A percentile compares a stretch with the other conserved stretches of the same genome.
These are phyloP conservation scores for Beauveria caledonica DNA, from an alignment of 2,329 filamentous ascomycete genomes.

Conservation along the genomic window DNA sequence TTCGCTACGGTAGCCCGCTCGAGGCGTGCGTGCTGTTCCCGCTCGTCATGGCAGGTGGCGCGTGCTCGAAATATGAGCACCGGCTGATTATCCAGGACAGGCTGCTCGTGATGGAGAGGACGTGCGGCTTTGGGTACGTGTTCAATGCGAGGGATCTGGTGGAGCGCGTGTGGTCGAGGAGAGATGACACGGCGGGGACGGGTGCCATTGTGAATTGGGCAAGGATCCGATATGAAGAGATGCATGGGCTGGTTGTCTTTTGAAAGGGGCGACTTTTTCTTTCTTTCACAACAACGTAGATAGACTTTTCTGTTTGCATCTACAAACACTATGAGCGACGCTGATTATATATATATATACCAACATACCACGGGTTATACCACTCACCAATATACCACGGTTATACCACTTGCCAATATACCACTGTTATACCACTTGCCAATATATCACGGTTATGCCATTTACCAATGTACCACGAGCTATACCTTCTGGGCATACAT, in stretches of 20 bases:
- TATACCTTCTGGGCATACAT: too few relatives aligned
- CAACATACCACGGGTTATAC: too few relatives aligned
- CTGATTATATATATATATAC: too few relatives aligned
- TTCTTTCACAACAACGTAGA: neutral
- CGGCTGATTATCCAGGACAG: slow-evolving; percentile 31
- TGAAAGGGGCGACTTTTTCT: slow-evolving; percentile 9
- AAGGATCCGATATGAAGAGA: slow-evolving; percentile 27
- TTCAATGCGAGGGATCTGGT: slow-evolving; percentile 31
- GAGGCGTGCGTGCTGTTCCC: slow-evolving; percentile 34
- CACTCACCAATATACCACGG: too few relatives aligned
- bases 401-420: too few relatives aligned
- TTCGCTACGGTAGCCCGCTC: slow-evolving; percentile 33
- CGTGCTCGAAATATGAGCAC: slow-evolving; percentile 28
- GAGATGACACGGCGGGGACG: slow-evolving; percentile 21
- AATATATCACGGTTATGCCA: too few relatives aligned
- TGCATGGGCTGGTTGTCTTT: slow-evolving; percentile 27
- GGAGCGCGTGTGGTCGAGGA: slow-evolving; percentile 30
- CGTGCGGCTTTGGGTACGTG: slow-evolving; percentile 34
- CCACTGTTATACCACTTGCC: too few relatives aligned
- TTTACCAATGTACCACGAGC: too few relatives aligned
- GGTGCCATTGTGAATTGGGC: slow-evolving; percentile 27
- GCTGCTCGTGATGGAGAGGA: slow-evolving; percentile 35
- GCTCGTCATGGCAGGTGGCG: slow-evolving; percentile 33
- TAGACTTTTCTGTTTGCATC: neutral
- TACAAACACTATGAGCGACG: too few relatives aligned